A percentile compares a stretch with the other conserved stretches of the same genome.
phyloP scores from a whole-genome alignment of 371 early-diverging fungal genomes.

The Rhizopus microsporus region DNA sequence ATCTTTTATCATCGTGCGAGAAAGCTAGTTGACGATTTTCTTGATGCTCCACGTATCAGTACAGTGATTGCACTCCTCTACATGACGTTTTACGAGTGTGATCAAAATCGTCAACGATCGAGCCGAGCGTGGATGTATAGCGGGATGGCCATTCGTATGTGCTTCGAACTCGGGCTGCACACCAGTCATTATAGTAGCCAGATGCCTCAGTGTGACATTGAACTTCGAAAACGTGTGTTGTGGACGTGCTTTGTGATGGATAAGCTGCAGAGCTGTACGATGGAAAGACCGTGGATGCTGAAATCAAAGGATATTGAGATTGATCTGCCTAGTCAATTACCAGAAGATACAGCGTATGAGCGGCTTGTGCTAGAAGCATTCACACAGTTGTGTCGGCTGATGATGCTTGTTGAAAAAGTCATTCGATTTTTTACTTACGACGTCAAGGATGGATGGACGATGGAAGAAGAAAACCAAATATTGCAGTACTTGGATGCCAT shows the following conservation, averaged over 20 bases:
- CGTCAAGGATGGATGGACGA: slow-evolving; percentile 37
- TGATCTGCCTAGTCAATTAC: slow-evolving; percentile 41
- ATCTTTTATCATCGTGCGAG: slow-evolving; percentile 44
- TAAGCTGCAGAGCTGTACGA: slow-evolving; percentile 43
- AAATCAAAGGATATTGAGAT: slow-evolving; percentile 38
- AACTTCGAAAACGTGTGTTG: slow-evolving; percentile 48
- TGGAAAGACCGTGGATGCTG: slow-evolving; percentile 48
- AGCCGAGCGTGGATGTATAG: slow-evolving; percentile 49
- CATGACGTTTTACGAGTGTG: slow-evolving; percentile 39
- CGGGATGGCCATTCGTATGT: slow-evolving; percentile 47
- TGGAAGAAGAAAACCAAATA: slow-evolving; percentile 38
- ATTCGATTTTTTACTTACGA: slow-evolving; percentile 41
- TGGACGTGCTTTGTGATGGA: slow-evolving; percentile 56
- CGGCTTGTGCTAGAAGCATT: slow-evolving; percentile 40
- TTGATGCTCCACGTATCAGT: slow-evolving; percentile 49
- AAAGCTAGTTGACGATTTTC: slow-evolving; percentile 44
- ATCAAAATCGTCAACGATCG: slow-evolving; percentile 20
- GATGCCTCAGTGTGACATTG: slow-evolving; percentile 49
- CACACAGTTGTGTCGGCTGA: slow-evolving; percentile 37
- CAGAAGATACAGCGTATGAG: slow-evolving; percentile 44
- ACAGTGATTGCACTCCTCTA: slow-evolving; percentile 51
- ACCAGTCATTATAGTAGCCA: slow-evolving; percentile 43
- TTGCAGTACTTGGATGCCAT: slow-evolving; percentile 38
- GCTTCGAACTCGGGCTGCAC: slow-evolving; percentile 44
- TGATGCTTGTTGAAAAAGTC: slow-evolving; percentile 44